Evolutionary conservation across 306 rosid species (phyloP), one percentile per base, ranked within the genome.

Genomic region (Vigna unguiculata): DNA sequence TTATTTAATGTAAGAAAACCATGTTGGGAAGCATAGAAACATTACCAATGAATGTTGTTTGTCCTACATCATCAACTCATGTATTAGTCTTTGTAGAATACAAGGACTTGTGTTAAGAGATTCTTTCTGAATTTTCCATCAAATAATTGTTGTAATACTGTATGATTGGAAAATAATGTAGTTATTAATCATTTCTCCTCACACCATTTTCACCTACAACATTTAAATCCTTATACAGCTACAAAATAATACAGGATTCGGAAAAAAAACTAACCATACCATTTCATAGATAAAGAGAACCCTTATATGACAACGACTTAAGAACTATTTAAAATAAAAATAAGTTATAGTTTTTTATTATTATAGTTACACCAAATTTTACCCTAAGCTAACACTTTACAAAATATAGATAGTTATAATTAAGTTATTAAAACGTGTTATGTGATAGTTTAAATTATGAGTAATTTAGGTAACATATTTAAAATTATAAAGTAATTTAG

Each of bases 21-120:
- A 64, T 88, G 90, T 88, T 76, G 88, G 93, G 89, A 82, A 80
- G 83, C 88, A 84, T n/a, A 46, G 77, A 81, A 80, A 68, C 90
- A 78, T 64, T 75, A 84, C 77, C 41, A 72, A 76, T 80, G 88
- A 78, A 84, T 72, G 80, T 25, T 73, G 19, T 71, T 86, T 87
- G 93, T 88, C 89, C 34, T 69, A n/a, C 69, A 47, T 70, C 77
- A 74, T 85, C 84, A 71, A 71, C 53, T 25, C 12, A 24, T 59
- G 74, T 72, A 78, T 69, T 73, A 46, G 54, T 64, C 32, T 28
- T 20, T 32, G 52, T 74, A 67, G 16, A 38, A 52, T 65, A 47
- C 38, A 6, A 14, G n/a, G n/a, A n/a, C n/a, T n/a, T n/a, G n/a
- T n/a, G n/a, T n/a, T n/a, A n/a, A n/a, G n/a, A n/a, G n/a, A n/a